Conservation (phyloP, 768 basidiomycete genomes). For the Kwoniella mangroviensis region DNA sequence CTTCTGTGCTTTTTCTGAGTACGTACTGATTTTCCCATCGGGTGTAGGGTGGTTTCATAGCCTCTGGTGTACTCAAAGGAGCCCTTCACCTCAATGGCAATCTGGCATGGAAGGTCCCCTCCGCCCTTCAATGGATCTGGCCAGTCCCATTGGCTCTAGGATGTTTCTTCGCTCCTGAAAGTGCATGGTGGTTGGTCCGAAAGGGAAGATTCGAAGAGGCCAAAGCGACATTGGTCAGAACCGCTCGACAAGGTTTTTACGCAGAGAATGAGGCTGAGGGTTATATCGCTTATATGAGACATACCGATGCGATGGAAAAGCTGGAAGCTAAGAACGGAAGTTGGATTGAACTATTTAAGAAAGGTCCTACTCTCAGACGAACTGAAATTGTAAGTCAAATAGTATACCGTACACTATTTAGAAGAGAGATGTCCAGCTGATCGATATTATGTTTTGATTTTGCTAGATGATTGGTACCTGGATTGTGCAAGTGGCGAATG, state of each 20-base stretch:
- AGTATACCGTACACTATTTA: background rate
- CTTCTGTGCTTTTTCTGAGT: background rate
- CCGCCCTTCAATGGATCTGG: slow-evolving; percentile 56
- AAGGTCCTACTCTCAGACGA: slow-evolving; percentile 41
- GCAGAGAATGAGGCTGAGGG: slow-evolving; percentile 32
- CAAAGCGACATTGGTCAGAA: slow-evolving; percentile 34
- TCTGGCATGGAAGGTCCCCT: slow-evolving; percentile 46
- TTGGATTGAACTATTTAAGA: slow-evolving; percentile 38
- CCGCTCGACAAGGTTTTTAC: slow-evolving; percentile 29
- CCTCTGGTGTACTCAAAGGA: slow-evolving; percentile 43
- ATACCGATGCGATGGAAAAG: slow-evolving; percentile 48
- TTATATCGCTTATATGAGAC: slow-evolving; percentile 43
- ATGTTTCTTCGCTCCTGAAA: slow-evolving; percentile 51
- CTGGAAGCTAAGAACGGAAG: slow-evolving; percentile 24
- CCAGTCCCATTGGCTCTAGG: slow-evolving; percentile 52
- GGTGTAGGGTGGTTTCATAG: slow-evolving; percentile 27
- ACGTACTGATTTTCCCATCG: slow-evolving; percentile 5
- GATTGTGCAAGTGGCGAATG: slow-evolving; percentile 35
- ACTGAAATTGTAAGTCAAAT: slow-evolving; percentile 46
- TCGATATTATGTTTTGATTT: background rate
- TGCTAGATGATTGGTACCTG: slow-evolving; percentile 35
- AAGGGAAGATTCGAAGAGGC: slow-evolving; percentile 54
- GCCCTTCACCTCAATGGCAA: slow-evolving; percentile 34
- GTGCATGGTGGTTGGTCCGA: slow-evolving; percentile 34
- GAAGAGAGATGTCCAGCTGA: no score